Conservation (phyloP, 2,329 filamentous ascomycete species). For the Botrytis galanthina region DNA sequence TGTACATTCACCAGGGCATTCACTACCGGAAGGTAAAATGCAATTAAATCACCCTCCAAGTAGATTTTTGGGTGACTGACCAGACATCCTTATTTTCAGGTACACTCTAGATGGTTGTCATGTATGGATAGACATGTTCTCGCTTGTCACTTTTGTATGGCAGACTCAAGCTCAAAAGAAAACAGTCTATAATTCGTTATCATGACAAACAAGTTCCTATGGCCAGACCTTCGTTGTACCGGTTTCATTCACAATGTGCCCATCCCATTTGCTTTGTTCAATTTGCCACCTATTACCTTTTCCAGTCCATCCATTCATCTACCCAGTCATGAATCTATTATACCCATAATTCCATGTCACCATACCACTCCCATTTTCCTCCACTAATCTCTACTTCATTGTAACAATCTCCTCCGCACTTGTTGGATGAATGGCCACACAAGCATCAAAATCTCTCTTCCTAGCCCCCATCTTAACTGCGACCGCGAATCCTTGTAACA, state of each 20-base stretch:
- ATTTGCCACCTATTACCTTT: not conserved
- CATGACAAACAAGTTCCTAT: not conserved
- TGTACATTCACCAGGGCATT: not conserved
- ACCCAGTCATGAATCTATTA: not conserved
- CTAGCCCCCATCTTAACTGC: conserved; percentile 78
- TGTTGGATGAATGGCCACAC: conserved; percentile 74
- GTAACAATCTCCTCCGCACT: conserved; percentile 70
- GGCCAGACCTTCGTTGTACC: not conserved
- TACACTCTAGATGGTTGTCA: not conserved
- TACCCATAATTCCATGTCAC: not conserved
- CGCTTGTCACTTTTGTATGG: not conserved
- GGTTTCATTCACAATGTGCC: not conserved
- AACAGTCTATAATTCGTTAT: not conserved
- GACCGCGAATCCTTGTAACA: conserved; percentile 76
- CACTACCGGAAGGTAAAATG: not conserved
- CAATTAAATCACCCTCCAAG: not conserved
- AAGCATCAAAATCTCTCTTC: conserved; percentile 73
- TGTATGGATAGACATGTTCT: not conserved
- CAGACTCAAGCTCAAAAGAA: not conserved
- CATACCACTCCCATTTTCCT: not conserved
- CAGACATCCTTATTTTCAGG: not conserved
- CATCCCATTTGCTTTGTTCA: not conserved
- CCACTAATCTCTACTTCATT: conserved; percentile 20
- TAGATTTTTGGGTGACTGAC: not conserved
- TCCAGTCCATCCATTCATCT: not conserved